phyloP scores from a whole-genome alignment of 257 asterid genomes.

The Solanum phureja region DNA sequence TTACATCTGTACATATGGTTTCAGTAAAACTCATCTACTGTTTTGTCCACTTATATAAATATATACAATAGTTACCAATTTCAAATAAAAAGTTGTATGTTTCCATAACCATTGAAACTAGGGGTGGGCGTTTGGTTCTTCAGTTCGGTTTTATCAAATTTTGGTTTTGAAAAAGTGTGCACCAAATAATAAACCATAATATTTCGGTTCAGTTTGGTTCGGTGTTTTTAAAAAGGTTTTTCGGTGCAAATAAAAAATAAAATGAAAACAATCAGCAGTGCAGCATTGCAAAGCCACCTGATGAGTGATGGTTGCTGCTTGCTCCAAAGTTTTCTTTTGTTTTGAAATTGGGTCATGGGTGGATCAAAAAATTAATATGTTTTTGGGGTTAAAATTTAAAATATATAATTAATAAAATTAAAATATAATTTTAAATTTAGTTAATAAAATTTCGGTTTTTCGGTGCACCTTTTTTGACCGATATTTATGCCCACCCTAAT shows the following conservation, averaged over 20 bases:
- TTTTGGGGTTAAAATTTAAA: too few species aligned
- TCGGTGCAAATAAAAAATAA: not conserved
- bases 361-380: not conserved
- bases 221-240: not conserved
- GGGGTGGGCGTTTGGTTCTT: not conserved
- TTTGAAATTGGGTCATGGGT: not conserved
- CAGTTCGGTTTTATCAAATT: not conserved
- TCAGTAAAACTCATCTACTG: not conserved
- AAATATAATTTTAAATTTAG: too few species aligned
- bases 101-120: not conserved
- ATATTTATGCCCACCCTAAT: not conserved
- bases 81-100: not conserved
- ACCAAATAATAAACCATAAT: not conserved
- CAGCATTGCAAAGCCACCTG: not conserved
- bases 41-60: not conserved
- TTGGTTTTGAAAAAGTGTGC: not conserved
- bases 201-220: not conserved
- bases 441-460: not conserved
- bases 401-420: too few species aligned
- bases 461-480: too few species aligned
- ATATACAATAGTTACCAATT: not conserved
- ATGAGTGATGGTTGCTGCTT: not conserved
- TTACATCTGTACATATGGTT: not conserved
- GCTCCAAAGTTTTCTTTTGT: not conserved
- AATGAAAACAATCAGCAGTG: not conserved